phyloP scores from a whole-genome alignment of 441 rosid species.

The Euphorbia corollata region DNA sequence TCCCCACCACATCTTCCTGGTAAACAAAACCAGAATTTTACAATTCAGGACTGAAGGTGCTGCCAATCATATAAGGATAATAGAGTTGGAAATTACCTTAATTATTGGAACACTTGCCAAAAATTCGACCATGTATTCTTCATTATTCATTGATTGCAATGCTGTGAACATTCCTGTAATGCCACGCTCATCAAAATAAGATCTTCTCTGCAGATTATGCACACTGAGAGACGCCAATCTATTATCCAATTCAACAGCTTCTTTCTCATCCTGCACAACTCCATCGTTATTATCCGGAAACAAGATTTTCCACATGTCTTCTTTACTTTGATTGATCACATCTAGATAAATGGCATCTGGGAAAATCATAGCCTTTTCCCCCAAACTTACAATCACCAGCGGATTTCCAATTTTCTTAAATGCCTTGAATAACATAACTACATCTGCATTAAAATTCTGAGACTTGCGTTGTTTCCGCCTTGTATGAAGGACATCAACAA shows the following conservation, averaged over 20 bases:
- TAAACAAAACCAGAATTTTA: not conserved
- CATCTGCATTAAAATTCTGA: not conserved
- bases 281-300: constrained; percentile 18
- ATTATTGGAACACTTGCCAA: constrained; percentile 8
- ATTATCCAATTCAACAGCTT: not conserved
- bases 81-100: constrained; percentile 16
- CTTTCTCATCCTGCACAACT: not conserved
- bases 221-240: not conserved
- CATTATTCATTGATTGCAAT: not conserved
- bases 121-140: not conserved
- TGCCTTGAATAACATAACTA: constrained; percentile 25
- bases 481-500: constrained; percentile 20
- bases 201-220: not conserved
- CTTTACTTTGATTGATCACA: constrained; percentile 22
- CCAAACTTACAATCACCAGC: constrained; percentile 13
- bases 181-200: not conserved
- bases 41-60: not conserved
- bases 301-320: constrained; percentile 21
- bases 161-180: constrained; percentile 16
- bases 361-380: not conserved
- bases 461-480: not conserved
- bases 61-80: not conserved
- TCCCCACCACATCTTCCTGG: constrained; percentile 20
- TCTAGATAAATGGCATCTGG: constrained; percentile 30
- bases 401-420: constrained; percentile 19